phyloP scores from a whole-genome alignment of 495 filamentous ascomycete species.

The Xylaria telfairii region DNA sequence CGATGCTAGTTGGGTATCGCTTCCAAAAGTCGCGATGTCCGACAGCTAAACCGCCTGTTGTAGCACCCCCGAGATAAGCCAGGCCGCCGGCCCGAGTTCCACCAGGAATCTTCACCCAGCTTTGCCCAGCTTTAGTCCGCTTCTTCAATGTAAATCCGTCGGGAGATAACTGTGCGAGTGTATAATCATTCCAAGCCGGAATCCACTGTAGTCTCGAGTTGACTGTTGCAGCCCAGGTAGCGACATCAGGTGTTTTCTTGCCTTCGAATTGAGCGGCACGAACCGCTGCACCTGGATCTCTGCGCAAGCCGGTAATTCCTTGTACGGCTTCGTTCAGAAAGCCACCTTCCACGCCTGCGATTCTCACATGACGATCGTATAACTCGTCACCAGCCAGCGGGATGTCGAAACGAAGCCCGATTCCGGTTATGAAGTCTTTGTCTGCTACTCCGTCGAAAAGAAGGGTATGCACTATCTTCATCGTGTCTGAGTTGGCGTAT shows the following conservation, averaged over 20 bases:
- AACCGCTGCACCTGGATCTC: slow-evolving; percentile 44
- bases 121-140: slow-evolving; percentile 52
- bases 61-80: slow-evolving; percentile 55
- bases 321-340: slow-evolving; percentile 49
- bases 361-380: slow-evolving; percentile 50
- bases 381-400: slow-evolving; percentile 45
- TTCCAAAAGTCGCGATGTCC: slow-evolving; percentile 60
- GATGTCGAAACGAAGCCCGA: slow-evolving; percentile 49
- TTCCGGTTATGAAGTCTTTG: slow-evolving; percentile 45
- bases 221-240: slow-evolving; percentile 47
- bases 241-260: slow-evolving; percentile 34
- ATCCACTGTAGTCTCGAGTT: slow-evolving; percentile 49
- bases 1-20: slow-evolving; percentile 54
- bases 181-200: slow-evolving; percentile 56
- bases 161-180: slow-evolving; percentile 51
- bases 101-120: slow-evolving; percentile 58
- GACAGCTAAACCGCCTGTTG: slow-evolving; percentile 51
- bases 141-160: slow-evolving; percentile 60
- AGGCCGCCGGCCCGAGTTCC: slow-evolving; percentile 53
- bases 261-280: slow-evolving; percentile 47
- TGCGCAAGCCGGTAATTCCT: slow-evolving; percentile 49
- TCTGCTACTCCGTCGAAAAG: slow-evolving; percentile 46
- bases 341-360: slow-evolving; percentile 47
- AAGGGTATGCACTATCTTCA: slow-evolving; percentile 47
- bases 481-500: slow-evolving; percentile 48